Evolutionary conservation across 306 rosid species (phyloP), one percentile per base, ranked within the genome.

Genomic region (Spatholobus suberectus): DNA sequence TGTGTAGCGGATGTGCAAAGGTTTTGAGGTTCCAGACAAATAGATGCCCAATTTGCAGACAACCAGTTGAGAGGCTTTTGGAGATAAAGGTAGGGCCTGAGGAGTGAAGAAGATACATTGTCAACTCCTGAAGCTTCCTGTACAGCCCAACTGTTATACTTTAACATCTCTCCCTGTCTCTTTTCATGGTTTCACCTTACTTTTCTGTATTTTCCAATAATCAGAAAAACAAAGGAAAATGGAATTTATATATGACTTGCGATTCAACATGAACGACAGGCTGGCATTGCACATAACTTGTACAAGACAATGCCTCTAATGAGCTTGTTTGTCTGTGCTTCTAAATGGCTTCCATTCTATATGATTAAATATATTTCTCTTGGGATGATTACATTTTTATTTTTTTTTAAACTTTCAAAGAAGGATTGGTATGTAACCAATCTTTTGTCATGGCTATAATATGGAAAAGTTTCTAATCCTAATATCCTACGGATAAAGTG

Each of bases 41-140:
- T 75, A 83, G 95, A 24, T 94, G 98, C 77, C 97, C 98, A 1
- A 94, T 94, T 70, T 94, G 98, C 91, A 88, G 98, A 80, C 98
- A 94, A 82, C 95, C 95, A 1, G 87, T 92, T 10, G 95, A 94
- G 87, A 89, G 92, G 91, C 97, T 94, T 82, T 71, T 90, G 91
- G 95, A 94, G 89, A 94, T 94, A 74, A 89, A 77, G 87, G 94
- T 90, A 24, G 87, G 84, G 20, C 37, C 91, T 12, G 93, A 92
- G 44, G 96, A 90, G 85, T 90, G 87, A 90, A 65, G 66, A 75
- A 51, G 70, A 59, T 78, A 58, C 20, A 34, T 24, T 43, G 70
- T 37, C 21, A 32, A 6, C 54, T 47, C 75, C 12, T 37, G 41
- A 26, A 46, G 80, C 78, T 62, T 73, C 75, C 68, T 83, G 91